Percentiles rank a stretch among this genome's conserved stretches.
phyloP scores from a whole-genome alignment of 257 asterid species.

The Solanum megistacrolobum region DNA sequence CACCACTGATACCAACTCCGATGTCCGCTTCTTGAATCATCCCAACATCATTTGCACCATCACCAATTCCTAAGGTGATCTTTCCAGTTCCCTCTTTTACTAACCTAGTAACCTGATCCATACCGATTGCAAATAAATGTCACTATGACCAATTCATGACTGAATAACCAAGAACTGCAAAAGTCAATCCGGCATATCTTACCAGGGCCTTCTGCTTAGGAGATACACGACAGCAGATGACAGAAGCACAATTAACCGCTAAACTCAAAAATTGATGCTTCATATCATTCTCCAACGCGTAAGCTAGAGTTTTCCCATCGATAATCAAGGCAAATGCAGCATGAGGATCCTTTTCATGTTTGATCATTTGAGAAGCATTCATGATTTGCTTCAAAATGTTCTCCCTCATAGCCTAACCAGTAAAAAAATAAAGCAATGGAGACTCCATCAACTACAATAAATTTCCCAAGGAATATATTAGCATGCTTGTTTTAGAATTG shows the following conservation, averaged over 20 bases:
- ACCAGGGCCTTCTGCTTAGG: constrained; percentile 98
- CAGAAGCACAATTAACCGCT: constrained; percentile 92
- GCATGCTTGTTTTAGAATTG: not conserved
- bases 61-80: constrained; percentile 93
- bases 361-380: constrained; percentile 68
- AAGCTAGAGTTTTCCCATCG: constrained; percentile 82
- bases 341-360: constrained; percentile 78
- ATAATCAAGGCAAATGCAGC: constrained; percentile 94
- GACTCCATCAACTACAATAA: not conserved
- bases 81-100: constrained; percentile 97
- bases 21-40: constrained; percentile 99
- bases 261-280: constrained; percentile 66
- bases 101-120: constrained; percentile 74
- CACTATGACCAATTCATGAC: not conserved
- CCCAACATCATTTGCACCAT: constrained; percentile 99
- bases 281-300: constrained; percentile 77
- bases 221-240: constrained; percentile 98
- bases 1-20: constrained; percentile 99
- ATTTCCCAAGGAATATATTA: not conserved
- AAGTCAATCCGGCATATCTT: constrained; percentile 8
- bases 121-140: not conserved
- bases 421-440: constrained; percentile 1
- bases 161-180: not conserved
- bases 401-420: constrained; percentile 50
- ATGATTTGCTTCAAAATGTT: constrained; percentile 67